These are phyloP conservation scores for Scheffersomyces amazonensis DNA, from an alignment of 805 yeast species.

Conservation along the genomic window DNA sequence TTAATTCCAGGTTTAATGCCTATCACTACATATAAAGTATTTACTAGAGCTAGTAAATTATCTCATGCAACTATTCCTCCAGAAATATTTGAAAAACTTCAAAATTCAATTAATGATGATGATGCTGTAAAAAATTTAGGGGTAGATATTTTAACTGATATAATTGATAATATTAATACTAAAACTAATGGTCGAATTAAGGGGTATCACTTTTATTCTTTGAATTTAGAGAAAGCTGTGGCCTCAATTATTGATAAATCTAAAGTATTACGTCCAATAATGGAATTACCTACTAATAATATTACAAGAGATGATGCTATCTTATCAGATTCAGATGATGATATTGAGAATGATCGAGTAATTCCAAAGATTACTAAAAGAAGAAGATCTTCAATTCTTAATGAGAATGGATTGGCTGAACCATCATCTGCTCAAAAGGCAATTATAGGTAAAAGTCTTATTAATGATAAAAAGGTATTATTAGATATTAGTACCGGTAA, in stretches of 20 bases:
- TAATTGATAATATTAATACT: conserved; percentile 54
- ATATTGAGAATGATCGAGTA: conserved; percentile 24
- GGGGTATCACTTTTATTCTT: conserved; percentile 90
- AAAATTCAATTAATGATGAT: conserved; percentile 59
- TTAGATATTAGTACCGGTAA: conserved; percentile 81
- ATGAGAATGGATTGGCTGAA: conserved; percentile 37
- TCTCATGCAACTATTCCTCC: conserved; percentile 83
- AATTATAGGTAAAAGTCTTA: conserved; percentile 19
- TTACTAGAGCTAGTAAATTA: conserved; percentile 83
- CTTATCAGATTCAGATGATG: conserved; percentile 39
- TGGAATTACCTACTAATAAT: conserved; percentile 33
- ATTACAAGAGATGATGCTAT: conserved; percentile 31
- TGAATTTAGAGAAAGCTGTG: conserved; percentile 88
- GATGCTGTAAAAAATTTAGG: conserved; percentile 80
- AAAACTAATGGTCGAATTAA: conserved; percentile 57
- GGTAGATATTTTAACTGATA: conserved; percentile 65
- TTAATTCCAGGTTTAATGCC: conserved; percentile 92
- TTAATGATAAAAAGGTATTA: conserved; percentile 47
- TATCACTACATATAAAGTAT: conserved; percentile 76
- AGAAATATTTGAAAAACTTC: conserved; percentile 49
- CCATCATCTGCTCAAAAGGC: conserved; percentile 15
- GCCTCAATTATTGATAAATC: conserved; percentile 77
- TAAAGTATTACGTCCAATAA: conserved; percentile 43
- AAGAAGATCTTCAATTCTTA: conserved; percentile 36
- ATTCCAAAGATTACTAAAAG: conserved; percentile 15